A percentile compares a stretch with the other conserved stretches of the same genome.
Conservation (phyloP, 2,329 filamentous ascomycete genomes). For the Ophiostoma triangulosporum region DNA sequence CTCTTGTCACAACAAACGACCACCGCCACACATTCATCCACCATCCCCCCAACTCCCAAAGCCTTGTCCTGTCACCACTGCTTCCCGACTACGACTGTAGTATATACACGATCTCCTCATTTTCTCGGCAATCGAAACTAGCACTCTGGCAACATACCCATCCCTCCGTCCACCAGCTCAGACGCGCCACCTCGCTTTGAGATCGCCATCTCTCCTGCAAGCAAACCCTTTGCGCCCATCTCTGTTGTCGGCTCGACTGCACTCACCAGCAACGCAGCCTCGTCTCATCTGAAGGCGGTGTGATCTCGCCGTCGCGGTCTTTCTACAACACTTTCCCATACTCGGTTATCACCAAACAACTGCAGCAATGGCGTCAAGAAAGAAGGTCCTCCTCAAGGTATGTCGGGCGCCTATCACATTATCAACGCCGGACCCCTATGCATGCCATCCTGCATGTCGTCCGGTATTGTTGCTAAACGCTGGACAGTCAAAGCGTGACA, state of each 20-base stretch:
- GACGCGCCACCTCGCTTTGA: background rate
- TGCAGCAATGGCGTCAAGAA: conserved; percentile 58
- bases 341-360: background rate
- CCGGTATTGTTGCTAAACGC: no score
- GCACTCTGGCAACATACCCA: background rate
- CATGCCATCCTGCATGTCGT: no score
- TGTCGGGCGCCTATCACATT: background rate
- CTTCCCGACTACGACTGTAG: background rate
- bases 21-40: background rate
- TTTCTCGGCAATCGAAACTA: background rate
- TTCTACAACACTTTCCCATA: background rate
- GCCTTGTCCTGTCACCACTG: background rate
- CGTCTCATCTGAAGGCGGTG: background rate
- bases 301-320: background rate
- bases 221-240: background rate
- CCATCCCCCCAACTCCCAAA: background rate
- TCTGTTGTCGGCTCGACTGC: background rate
- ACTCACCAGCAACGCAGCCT: background rate
- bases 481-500: background rate
- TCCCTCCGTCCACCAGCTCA: background rate
- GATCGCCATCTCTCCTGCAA: background rate
- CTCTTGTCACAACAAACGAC: background rate
- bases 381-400: conserved; percentile 87
- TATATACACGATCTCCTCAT: background rate
- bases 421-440: background rate